These are phyloP conservation scores for Dactylonectria macrodidyma DNA, from an alignment of 2,329 filamentous ascomycete genomes.

Conservation along the genomic window DNA sequence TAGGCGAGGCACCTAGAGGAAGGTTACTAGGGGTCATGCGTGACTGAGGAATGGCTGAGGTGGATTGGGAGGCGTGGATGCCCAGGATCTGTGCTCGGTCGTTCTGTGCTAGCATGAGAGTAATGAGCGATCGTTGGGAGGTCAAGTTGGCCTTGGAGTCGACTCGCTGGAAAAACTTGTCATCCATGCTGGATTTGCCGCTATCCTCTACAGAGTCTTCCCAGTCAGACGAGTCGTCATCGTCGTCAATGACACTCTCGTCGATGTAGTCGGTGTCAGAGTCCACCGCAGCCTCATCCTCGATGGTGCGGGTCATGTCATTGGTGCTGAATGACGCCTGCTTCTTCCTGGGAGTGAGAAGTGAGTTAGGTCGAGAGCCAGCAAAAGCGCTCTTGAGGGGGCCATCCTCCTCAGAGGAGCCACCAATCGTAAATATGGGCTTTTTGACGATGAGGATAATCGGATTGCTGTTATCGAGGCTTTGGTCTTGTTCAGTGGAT, in stretches of 20 bases:
- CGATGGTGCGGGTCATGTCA: conserved; percentile 76
- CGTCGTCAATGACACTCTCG: conserved; percentile 86
- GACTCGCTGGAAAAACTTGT: conserved; percentile 65
- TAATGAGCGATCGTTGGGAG: too few species aligned
- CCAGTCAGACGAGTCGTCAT: conserved; percentile 74
- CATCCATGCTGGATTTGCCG: conserved; percentile 85
- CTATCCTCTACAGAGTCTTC: conserved; percentile 84
- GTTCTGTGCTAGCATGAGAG: conserved; percentile 68
- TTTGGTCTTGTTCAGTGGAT: conserved; percentile 71
- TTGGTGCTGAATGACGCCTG: conserved; percentile 86
- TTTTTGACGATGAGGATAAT: conserved; percentile 40
- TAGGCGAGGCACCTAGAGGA: conserved; percentile 64
- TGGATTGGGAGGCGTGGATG: conserved; percentile 76
- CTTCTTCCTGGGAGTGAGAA: conserved; percentile 74
- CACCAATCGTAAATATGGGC: conserved; percentile 57
- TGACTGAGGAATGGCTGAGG: conserved; percentile 78
- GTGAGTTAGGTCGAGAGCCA: conserved; percentile 59
- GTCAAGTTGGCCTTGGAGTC: too few species aligned
- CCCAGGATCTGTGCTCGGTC: conserved; percentile 80
- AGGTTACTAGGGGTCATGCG: conserved; percentile 64
- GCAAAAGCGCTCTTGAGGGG: conserved; percentile 74
- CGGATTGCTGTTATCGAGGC: conserved; percentile 60
- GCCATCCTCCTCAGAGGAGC: conserved; percentile 82
- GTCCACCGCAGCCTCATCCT: conserved; percentile 53
- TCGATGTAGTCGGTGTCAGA: conserved; percentile 79